phyloP scores from a whole-genome alignment of 2,329 filamentous ascomycete species.

The Beauveria pseudobassiana region DNA sequence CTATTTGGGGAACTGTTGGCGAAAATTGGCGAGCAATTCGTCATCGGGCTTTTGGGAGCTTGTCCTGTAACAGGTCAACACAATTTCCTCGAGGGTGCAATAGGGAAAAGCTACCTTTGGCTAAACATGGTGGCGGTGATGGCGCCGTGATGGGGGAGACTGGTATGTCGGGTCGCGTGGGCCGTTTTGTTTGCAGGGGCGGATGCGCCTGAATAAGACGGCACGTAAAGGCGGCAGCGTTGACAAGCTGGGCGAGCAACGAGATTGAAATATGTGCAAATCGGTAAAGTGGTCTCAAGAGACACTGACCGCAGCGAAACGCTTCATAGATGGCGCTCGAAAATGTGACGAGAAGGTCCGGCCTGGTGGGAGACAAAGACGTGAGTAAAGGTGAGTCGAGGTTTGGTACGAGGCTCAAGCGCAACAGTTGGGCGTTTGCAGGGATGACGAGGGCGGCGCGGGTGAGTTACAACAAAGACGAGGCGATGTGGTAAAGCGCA shows the following conservation, averaged over 20 bases:
- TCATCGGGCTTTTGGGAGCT: slow-evolving; percentile 80
- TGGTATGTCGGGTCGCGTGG: slow-evolving; percentile 4
- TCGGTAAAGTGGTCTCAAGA: neutral
- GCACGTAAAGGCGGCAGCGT: neutral
- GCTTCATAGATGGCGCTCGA: slow-evolving; percentile 8
- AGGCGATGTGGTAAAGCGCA: neutral
- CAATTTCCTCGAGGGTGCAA: neutral
- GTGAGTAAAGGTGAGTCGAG: slow-evolving; percentile 2
- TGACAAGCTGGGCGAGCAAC: neutral
- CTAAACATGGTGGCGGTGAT: slow-evolving; percentile 11
- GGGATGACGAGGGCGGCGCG: neutral
- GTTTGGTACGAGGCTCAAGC: neutral
- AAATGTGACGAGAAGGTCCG: neutral
- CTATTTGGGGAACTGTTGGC: slow-evolving; percentile 70
- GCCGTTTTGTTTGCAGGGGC: slow-evolving; percentile 1
- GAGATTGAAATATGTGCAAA: neutral
- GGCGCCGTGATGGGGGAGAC: neutral
- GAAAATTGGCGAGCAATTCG: slow-evolving; percentile 77
- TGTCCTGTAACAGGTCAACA: slow-evolving; percentile 40
- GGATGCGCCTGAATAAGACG: neutral
- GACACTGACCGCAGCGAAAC: neutral
- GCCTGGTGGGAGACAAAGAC: neutral
- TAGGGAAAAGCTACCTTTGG: slow-evolving; percentile 6
- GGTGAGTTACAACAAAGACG: neutral
- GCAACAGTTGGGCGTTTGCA: slow-evolving; percentile 2